These are phyloP conservation scores for Saccharomycopsis olivae DNA, from an alignment of 805 yeast genomes.

Conservation along the genomic window DNA sequence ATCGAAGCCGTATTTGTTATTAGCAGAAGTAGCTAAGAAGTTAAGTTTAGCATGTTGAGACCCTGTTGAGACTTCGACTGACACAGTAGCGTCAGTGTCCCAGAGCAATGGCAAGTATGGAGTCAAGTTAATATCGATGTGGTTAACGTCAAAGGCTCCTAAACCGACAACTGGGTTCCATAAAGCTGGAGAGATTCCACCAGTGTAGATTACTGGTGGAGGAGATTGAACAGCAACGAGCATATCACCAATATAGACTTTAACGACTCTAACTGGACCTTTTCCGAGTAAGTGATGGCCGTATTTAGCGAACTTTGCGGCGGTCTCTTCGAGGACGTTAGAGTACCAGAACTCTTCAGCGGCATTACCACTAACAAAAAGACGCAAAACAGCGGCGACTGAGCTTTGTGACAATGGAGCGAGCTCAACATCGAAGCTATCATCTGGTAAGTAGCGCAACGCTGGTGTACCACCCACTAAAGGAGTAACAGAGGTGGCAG, in stretches of 20 bases:
- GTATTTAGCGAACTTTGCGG: constrained; percentile 28
- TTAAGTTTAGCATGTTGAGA: constrained; percentile 21
- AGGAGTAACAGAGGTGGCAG: constrained; percentile 32
- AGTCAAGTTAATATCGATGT: constrained; percentile 62
- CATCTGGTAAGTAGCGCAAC: constrained; percentile 34
- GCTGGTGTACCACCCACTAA: constrained; percentile 31
- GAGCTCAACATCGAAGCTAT: constrained; percentile 28
- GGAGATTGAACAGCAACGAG: constrained; percentile 57
- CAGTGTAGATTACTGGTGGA: constrained; percentile 66
- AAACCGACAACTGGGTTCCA: constrained; percentile 77
- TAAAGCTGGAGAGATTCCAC: constrained; percentile 69
- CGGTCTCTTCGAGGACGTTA: constrained; percentile 40
- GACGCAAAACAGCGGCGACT: constrained; percentile 34
- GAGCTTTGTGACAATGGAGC: constrained; percentile 50
- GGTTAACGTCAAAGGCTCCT: constrained; percentile 62
- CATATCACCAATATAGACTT: constrained; percentile 48
- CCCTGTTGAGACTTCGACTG: constrained; percentile 46
- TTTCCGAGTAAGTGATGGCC: constrained; percentile 41
- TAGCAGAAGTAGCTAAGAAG: neutral
- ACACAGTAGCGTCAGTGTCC: constrained; percentile 27
- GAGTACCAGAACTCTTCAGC: constrained; percentile 81
- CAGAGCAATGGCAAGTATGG: constrained; percentile 62
- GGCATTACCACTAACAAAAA: constrained; percentile 65
- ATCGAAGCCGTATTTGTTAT: neutral
- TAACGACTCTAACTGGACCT: constrained; percentile 63